A percentile compares a stretch with the other conserved stretches of the same genome.
phyloP scores from a whole-genome alignment of 805 yeast species.

The Sungouiozyma intestinalis region DNA sequence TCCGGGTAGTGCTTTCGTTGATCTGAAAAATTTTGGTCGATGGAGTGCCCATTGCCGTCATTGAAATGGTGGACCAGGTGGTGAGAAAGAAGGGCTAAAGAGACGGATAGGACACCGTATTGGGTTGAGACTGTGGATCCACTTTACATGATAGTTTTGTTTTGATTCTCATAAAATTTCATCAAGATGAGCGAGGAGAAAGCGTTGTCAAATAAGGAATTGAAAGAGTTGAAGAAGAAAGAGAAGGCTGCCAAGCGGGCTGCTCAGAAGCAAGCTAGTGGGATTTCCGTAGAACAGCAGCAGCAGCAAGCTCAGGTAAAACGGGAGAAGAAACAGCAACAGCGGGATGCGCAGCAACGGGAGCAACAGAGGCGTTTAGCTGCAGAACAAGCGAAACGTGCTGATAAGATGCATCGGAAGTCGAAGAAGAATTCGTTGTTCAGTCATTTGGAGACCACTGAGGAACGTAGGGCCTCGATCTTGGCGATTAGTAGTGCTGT shows the following conservation, averaged over 20 bases:
- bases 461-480: slow-evolving; percentile 47
- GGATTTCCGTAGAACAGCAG: slow-evolving; percentile 36
- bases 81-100: too few relatives aligned
- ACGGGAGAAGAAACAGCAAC: slow-evolving; percentile 34
- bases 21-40: too few relatives aligned
- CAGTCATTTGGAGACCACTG: slow-evolving; percentile 72
- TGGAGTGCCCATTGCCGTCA: too few relatives aligned
- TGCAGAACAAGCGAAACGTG: slow-evolving; percentile 35
- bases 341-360: slow-evolving; percentile 37
- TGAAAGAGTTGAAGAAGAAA: slow-evolving; percentile 78
- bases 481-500: slow-evolving; percentile 28
- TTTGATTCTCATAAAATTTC: too few relatives aligned
- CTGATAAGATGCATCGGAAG: slow-evolving; percentile 13
- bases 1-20: too few relatives aligned
- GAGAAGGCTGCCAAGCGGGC: slow-evolving; percentile 92
- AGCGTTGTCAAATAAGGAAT: slow-evolving; percentile 60
- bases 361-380: slow-evolving; percentile 43
- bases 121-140: too few relatives aligned
- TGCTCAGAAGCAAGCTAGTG: slow-evolving; percentile 66
- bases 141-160: too few relatives aligned
- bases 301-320: slow-evolving; percentile 32
- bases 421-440: slow-evolving; percentile 50
- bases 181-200: slow-evolving; percentile 12
- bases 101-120: too few relatives aligned
- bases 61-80: too few relatives aligned